Evolutionary conservation across 2,329 filamentous ascomycete genomes (phyloP), one percentile per base, ranked within the genome.

Genomic region (Pleoardoris graminearum): DNA sequence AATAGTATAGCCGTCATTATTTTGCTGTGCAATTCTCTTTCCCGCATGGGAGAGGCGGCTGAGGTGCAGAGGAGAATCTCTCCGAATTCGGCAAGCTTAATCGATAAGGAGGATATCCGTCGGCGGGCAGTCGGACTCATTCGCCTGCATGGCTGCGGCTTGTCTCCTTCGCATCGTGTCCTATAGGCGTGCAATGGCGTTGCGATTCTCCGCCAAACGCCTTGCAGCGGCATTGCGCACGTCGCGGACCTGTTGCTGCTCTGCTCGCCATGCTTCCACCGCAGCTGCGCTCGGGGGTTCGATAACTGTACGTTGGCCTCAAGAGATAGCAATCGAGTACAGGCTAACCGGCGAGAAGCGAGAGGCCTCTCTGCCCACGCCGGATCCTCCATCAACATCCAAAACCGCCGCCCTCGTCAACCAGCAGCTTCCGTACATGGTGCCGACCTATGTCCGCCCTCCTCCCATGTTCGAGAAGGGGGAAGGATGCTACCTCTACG

Each of bases 391-490:
- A 12, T 66, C 83, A 42, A 87, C 91, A 73, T 94, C 91, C 0
- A 78, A 85, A 63, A 95, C 90, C 59, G 83, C 85, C 29, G 82
- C 85, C 25, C 82, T 96, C 54, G 84, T 96, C 59, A 81, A 85
- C 61, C 84, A 90, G 55, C 86, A 91, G 66, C 82, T 86, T 27
- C 88, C 89, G 3, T 97, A 86, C 76, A 97, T 99, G 93, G 89
- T 99, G 23, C 88, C 91, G 2, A 99, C 94, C 48, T 99, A 99
- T 75, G 86, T 91, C 47, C 90, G 94, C 22, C 93, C 94, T 43
- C 82, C 89, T 38, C 91, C 91, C 2, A 89, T 97, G 69, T 97
- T 99, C 74, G 85, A 91, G 53, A 89, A 87, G 72, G 94, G 92
- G 58, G 80, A 91, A 70, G 94, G 94, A 2, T 91, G 88, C 55